A percentile compares a stretch with the other conserved stretches of the same genome.
Conservation (phyloP, 495 filamentous ascomycete species). For the Mycothermus thermophilus region DNA sequence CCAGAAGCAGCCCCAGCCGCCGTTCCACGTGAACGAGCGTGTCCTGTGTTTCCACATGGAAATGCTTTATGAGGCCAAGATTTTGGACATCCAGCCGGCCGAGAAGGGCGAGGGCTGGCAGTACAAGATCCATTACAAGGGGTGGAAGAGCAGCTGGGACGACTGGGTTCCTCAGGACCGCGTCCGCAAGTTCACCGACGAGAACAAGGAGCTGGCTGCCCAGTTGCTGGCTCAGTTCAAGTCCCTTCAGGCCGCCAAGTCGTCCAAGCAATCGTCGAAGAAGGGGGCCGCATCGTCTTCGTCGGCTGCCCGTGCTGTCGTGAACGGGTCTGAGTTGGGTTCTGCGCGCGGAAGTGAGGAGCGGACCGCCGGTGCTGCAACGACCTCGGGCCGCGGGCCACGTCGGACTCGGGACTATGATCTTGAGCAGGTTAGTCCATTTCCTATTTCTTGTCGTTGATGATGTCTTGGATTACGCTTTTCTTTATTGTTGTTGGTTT, state of each 20-base stretch:
- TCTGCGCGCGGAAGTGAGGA: constrained; percentile 81
- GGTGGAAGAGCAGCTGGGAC: constrained; percentile 99
- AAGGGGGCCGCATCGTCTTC: constrained; percentile 33
- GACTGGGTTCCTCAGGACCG: constrained; percentile 96
- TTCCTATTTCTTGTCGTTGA: constrained; percentile 4
- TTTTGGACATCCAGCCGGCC: constrained; percentile 58
- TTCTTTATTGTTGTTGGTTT: neutral
- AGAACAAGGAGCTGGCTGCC: constrained; percentile 76
- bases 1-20: constrained; percentile 30
- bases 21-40: constrained; percentile 77
- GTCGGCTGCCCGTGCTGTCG: constrained; percentile 42
- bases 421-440: constrained; percentile 61
- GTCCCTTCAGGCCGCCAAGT: constrained; percentile 29
- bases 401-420: constrained; percentile 61
- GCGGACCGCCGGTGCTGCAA: constrained; percentile 52
- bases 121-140: constrained; percentile 95
- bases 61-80: constrained; percentile 92
- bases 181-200: constrained; percentile 83
- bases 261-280: constrained; percentile 39
- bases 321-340: constrained; percentile 67
- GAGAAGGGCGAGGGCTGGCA: constrained; percentile 60
- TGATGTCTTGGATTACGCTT: neutral
- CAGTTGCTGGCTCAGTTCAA: constrained; percentile 46
- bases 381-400: constrained; percentile 51
- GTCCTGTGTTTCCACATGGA: constrained; percentile 96